phyloP scores from a whole-genome alignment of 305 asterid genomes.

The Fraxinus greggii region DNA sequence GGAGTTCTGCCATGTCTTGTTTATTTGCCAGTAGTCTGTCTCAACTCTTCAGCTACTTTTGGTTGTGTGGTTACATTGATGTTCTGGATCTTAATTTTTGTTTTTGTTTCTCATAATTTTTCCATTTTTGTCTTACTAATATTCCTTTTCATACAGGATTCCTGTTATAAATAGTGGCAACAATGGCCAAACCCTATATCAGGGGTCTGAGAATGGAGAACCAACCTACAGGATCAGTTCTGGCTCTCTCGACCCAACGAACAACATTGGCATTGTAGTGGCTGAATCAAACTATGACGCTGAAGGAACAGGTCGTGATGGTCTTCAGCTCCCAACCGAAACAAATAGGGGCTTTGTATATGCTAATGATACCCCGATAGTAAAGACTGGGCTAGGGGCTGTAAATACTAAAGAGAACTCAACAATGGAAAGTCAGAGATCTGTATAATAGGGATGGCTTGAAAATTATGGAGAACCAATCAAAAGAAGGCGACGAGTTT shows the following conservation, averaged over 20 bases:
- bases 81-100: not conserved
- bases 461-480: constrained; percentile 42
- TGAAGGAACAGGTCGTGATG: not conserved
- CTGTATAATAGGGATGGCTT: constrained; percentile 56
- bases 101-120: not conserved
- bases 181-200: constrained; percentile 39
- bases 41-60: not conserved
- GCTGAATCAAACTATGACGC: not conserved
- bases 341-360: constrained; percentile 34
- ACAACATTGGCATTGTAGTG: constrained; percentile 2
- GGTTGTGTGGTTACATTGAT: not conserved
- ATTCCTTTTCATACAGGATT: constrained; percentile 33
- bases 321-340: not conserved
- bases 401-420: constrained; percentile 60
- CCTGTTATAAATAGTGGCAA: constrained; percentile 22
- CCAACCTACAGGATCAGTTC: constrained; percentile 26
- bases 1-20: not conserved
- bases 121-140: not conserved
- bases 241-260: constrained; percentile 41
- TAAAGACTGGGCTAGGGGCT: constrained; percentile 39
- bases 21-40: not conserved
- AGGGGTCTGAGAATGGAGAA: constrained; percentile 34
- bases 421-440: constrained; percentile 34
- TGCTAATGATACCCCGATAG: constrained; percentile 44
- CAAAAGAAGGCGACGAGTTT: constrained; percentile 34